Evolutionary conservation across 2,329 filamentous ascomycete species (phyloP).

Genomic region (Cladophialophora carrionii): DNA sequence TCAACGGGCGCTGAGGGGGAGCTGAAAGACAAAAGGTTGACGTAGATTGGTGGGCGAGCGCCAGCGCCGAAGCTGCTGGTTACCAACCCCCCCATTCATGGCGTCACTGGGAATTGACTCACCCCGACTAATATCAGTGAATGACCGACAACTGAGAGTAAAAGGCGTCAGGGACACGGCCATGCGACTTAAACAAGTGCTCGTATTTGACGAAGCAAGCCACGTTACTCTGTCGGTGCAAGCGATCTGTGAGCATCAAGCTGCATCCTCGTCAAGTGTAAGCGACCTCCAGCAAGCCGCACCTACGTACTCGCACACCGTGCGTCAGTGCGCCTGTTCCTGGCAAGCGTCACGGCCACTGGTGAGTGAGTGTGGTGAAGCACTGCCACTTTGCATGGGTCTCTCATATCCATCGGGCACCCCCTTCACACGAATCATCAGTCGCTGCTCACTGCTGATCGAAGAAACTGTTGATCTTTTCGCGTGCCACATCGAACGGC

Average conservation of each 20-base stretch:
- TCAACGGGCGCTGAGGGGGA: background rate
- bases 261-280: background rate
- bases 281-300: too few relatives aligned
- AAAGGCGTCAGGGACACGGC: background rate
- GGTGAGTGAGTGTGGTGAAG: background rate
- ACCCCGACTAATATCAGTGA: background rate
- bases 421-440: background rate
- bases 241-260: background rate
- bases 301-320: background rate
- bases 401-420: background rate
- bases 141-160: background rate
- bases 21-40: background rate
- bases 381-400: background rate
- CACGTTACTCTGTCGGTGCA: background rate
- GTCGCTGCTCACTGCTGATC: constrained; percentile 1
- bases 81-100: background rate
- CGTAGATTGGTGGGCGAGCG: background rate
- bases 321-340: background rate
- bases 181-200: background rate
- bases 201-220: background rate
- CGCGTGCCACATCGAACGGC: background rate
- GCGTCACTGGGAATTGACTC: constrained; percentile 1
- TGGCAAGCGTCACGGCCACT: background rate
- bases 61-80: background rate
- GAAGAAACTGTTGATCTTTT: constrained; percentile 3